Base-by-base conservation (phyloP, 768 basidiomycete species). In the Lentinus brumalis region DNA sequence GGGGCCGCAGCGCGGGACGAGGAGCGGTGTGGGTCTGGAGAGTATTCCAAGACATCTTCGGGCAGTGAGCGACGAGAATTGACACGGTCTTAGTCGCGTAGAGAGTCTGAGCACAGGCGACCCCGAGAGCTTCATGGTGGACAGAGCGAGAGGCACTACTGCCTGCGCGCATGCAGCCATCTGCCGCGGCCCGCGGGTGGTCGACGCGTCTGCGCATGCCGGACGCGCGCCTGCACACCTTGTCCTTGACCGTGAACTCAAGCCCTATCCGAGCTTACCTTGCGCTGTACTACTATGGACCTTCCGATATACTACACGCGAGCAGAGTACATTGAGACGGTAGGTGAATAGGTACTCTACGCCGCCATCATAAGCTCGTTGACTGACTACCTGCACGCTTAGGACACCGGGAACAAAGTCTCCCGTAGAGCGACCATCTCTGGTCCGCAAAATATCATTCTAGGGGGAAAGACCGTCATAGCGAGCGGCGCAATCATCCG, bases 361-460 rank as follows among this genome's bases (percentile, higher is more conserved):
- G 30, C 31, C 29, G 9, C 35, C 21, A 41, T 30, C 41, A 41
- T 42, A 29, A 42, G 9, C 14, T 11, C 26, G 1, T 15, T 4
- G 11, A 45, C 31, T 46, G 40, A 55, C 46, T 35, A 12, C 39
- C 15, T 16, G n/a, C 2, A 12, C 26, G n/a, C 52, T 32, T 73
- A 95, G 93, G 94, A 96, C 72, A 96, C 94, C 63, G 94, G 93
- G 47, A 96, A 98, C 80, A 96, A 96, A 75, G 96, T 98, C 46
- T 96, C 93, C 42, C 85, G 94, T 59, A 86, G 91, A 62, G 94
- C 94, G 16, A 89, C 88, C 30, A 97, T 98, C 69, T 86, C 89
- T 57, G 96, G 96, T 1, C 91, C 94, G 11, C 91, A 95, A 74
- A 98, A 97, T 73, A 99, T 98, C 73, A 94, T 98, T 63, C 86